Percentiles rank a stretch among this genome's conserved stretches.
These are phyloP conservation scores for Microbotryum saponariae DNA, from an alignment of 1,284 basidiomycete genomes.

Conservation along the genomic window DNA sequence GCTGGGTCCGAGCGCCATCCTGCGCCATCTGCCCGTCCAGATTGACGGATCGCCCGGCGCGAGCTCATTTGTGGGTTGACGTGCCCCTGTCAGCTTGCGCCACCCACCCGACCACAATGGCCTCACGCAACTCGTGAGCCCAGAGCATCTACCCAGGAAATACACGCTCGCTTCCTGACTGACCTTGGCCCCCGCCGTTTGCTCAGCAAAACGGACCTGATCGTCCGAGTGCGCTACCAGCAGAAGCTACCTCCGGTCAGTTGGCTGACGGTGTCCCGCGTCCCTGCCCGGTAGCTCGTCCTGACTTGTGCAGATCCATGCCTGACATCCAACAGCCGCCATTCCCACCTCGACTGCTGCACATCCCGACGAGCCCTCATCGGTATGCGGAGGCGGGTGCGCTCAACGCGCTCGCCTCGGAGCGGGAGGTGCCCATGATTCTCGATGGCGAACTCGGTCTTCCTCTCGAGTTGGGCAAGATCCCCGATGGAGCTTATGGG, in stretches of 20 bases:
- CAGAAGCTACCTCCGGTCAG: constrained; percentile 70
- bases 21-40: too few species aligned
- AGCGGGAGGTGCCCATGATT: constrained; percentile 79
- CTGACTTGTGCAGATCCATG: neutral
- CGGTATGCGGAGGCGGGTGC: constrained; percentile 80
- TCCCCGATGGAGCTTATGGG: constrained; percentile 66
- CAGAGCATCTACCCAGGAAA: too few species aligned
- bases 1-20: too few species aligned
- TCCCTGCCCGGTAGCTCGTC: neutral
- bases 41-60: constrained; percentile 4
- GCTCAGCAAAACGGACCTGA: constrained; percentile 66
- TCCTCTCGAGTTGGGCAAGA: constrained; percentile 72
- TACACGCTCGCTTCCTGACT: neutral
- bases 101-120: neutral
- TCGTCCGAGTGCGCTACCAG: constrained; percentile 82
- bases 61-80: neutral
- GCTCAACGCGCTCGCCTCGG: constrained; percentile 66
- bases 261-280: neutral
- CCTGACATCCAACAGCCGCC: constrained; percentile 50
- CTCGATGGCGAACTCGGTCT: constrained; percentile 90
- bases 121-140: constrained; percentile 9
- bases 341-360: constrained; percentile 85
- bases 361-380: constrained; percentile 73
- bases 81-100: neutral
- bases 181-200: neutral